phyloP scores from a whole-genome alignment of 2,329 filamentous ascomycete genomes.

The Penicillium sp. region DNA sequence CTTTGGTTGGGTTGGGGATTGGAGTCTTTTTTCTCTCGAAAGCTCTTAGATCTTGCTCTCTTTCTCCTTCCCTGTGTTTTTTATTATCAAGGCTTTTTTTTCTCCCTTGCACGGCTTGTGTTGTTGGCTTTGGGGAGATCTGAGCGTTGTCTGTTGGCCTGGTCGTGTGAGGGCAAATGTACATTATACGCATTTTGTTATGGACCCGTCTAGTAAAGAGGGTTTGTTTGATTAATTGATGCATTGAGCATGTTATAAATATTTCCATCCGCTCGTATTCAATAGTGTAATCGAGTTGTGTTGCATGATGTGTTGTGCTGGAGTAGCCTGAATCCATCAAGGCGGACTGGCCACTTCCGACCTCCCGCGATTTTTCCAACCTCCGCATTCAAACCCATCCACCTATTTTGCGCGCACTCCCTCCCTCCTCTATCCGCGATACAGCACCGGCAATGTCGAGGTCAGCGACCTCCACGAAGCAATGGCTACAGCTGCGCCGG shows the following conservation, averaged over 20 bases:
- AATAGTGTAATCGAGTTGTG: background rate
- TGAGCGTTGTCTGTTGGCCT: conserved; percentile 26
- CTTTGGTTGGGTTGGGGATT: conserved; percentile 4
- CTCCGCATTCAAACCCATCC: conserved; percentile 11
- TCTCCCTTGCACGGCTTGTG: conserved; percentile 14
- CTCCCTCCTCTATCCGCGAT: background rate
- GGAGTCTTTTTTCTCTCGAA: background rate
- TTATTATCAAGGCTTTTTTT: conserved; percentile 9
- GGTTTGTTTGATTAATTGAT: conserved; percentile 31
- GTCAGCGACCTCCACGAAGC: conserved; percentile 16
- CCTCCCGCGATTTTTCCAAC: conserved; percentile 15
- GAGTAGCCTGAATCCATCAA: background rate
- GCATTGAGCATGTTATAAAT: conserved; percentile 26
- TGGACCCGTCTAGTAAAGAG: conserved; percentile 26
- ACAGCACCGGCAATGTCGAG: conserved; percentile 21
- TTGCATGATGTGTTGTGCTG: background rate
- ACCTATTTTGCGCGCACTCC: background rate
- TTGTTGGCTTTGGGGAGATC: conserved; percentile 21
- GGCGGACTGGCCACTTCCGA: conserved; percentile 4
- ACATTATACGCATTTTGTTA: conserved; percentile 41
- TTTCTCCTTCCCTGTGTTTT: conserved; percentile 14
- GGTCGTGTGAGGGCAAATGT: conserved; percentile 39
- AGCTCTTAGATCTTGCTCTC: conserved; percentile 4
- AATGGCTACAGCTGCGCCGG: conserved; percentile 19
- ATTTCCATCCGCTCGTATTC: background rate